A percentile compares a stretch with the other conserved stretches of the same genome.
These are phyloP conservation scores for Chloris gayana DNA, from an alignment of 176 grass and related monocot genomes.

Conservation along the genomic window DNA sequence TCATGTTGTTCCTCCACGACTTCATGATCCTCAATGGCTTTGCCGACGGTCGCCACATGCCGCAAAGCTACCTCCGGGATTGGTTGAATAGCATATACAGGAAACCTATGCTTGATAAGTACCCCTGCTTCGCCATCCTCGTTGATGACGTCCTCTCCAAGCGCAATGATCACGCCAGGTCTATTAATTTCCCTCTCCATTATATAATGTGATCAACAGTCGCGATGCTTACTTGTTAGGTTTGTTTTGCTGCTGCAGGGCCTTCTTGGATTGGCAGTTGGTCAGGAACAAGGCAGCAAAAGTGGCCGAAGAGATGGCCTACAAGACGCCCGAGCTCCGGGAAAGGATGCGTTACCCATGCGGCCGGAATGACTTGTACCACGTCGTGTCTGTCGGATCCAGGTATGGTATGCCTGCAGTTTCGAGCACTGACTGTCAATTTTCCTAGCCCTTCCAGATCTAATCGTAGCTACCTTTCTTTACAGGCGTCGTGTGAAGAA, in stretches of 20 bases:
- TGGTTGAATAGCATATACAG: background rate
- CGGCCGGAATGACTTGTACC: background rate
- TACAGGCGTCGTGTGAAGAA: background rate
- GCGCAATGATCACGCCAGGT: background rate
- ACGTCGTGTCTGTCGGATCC: background rate
- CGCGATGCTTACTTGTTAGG: background rate
- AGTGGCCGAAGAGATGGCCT: background rate
- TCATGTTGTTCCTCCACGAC: background rate
- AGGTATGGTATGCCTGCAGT: background rate
- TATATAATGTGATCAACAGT: background rate
- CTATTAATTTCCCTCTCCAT: background rate
- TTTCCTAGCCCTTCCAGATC: background rate
- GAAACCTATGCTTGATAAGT: background rate
- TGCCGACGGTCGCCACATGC: background rate
- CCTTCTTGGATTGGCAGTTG: background rate
- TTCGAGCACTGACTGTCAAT: background rate
- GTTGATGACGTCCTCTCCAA: background rate
- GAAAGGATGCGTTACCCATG: background rate
- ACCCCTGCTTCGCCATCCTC: background rate
- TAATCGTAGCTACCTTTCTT: background rate
- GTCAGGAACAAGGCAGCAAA: conserved; percentile 13
- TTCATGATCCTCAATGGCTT: background rate
- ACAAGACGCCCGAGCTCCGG: background rate
- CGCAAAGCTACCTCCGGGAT: background rate
- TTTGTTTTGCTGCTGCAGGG: background rate